These are phyloP conservation scores for Amoeboradix gromovi DNA, from an alignment of 371 early-diverging fungal species.

Conservation along the genomic window DNA sequence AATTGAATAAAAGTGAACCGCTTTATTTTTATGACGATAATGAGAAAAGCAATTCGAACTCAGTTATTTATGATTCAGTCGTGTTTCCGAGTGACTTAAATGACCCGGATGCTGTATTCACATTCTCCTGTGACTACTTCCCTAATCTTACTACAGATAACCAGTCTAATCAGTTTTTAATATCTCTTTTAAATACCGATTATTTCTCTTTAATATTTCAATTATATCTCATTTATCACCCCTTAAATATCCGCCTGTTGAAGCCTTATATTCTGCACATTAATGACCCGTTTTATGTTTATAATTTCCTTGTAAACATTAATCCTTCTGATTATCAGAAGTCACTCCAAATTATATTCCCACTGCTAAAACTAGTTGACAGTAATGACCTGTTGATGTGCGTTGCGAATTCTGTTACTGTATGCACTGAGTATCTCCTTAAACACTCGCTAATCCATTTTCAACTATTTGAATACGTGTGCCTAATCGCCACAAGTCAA, in stretches of 20 bases:
- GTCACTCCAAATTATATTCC: neutral
- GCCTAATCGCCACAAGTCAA: neutral
- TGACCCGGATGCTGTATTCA: neutral
- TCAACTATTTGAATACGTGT: neutral
- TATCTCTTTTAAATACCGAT: neutral
- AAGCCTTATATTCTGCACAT: neutral
- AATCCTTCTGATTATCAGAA: neutral
- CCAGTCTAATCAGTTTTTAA: neutral
- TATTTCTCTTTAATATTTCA: neutral
- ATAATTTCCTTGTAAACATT: neutral
- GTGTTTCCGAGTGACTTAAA: neutral
- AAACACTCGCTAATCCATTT: neutral
- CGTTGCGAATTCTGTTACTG: neutral
- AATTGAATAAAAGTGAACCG: neutral
- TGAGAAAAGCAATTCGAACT: no score
- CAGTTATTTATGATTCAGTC: neutral
- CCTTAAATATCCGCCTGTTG: neutral
- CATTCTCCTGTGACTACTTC: neutral
- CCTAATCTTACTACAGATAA: neutral
- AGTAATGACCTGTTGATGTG: neutral
- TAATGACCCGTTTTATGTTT: neutral
- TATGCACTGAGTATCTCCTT: neutral
- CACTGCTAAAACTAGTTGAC: neutral
- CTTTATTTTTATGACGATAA: neutral
- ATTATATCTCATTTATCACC: neutral